Conservation (phyloP, 108 stramenopile genomes). For the Cyclotella baltica region DNA sequence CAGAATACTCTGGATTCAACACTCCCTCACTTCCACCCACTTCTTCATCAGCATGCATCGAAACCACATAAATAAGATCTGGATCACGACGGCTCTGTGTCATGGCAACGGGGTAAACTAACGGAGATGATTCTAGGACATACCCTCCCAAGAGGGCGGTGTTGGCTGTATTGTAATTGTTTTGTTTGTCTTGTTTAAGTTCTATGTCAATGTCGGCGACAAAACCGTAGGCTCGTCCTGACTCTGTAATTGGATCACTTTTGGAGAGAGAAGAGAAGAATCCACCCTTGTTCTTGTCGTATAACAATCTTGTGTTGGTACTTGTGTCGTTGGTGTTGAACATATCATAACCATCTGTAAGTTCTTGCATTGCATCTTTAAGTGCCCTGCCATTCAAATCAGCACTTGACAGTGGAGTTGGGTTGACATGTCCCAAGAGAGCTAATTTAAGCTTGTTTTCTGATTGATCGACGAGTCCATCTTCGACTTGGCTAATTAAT, state of each 20-base stretch:
- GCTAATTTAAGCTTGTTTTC: constrained; percentile 36
- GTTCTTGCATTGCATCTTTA: not conserved
- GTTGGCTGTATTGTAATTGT: constrained; percentile 20
- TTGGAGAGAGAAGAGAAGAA: constrained; percentile 41
- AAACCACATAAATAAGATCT: constrained; percentile 44
- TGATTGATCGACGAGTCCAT: constrained; percentile 25
- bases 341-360: not conserved
- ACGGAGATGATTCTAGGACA: constrained; percentile 42
- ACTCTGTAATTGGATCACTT: constrained; percentile 9
- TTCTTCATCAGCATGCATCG: constrained; percentile 41
- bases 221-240: constrained; percentile 47
- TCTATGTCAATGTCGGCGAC: constrained; percentile 38
- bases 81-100: constrained; percentile 48
- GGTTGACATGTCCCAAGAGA: constrained; percentile 49
- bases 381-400: constrained; percentile 14
- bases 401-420: constrained; percentile 29
- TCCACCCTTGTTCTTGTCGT: constrained; percentile 36
- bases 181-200: constrained; percentile 23
- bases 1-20: constrained; percentile 44
- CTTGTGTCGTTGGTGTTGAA: not conserved
- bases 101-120: constrained; percentile 49
- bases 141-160: constrained; percentile 44
- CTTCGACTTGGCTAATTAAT: constrained; percentile 28
- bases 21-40: constrained; percentile 1
- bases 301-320: not conserved